Evolutionary conservation across 768 basidiomycete genomes (phyloP).

Genomic region (Psilocybe tampanensis): DNA sequence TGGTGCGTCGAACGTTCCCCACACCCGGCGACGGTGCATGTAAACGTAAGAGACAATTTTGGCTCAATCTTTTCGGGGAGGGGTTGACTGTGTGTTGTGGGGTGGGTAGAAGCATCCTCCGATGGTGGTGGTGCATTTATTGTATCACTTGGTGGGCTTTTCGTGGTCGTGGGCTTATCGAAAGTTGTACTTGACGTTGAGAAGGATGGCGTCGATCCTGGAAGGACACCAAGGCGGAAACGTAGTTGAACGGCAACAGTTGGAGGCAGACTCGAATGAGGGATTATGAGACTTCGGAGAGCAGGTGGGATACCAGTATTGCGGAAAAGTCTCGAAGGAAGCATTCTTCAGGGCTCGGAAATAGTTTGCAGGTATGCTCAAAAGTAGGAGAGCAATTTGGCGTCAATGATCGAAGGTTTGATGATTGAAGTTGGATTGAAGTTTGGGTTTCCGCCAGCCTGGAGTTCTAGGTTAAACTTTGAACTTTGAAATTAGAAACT

Average conservation of each 20-base stretch:
- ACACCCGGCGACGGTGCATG: slow-evolving; percentile 80
- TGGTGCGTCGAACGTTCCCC: slow-evolving; percentile 80
- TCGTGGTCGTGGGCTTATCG: not conserved
- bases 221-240: slow-evolving; percentile 30
- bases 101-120: slow-evolving; percentile 10
- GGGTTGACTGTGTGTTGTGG: slow-evolving; percentile 28
- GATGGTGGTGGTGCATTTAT: slow-evolving; percentile 5
- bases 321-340: slow-evolving; percentile 47
- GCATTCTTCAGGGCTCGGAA: slow-evolving; percentile 31
- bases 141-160: not conserved
- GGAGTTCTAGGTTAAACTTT: too few species aligned
- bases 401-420: too few species aligned
- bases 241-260: slow-evolving; percentile 35
- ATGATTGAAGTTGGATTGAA: too few species aligned
- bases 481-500: too few species aligned
- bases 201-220: slow-evolving; percentile 7
- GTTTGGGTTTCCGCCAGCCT: too few species aligned
- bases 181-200: slow-evolving; percentile 13
- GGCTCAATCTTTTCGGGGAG: slow-evolving; percentile 54
- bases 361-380: too few species aligned
- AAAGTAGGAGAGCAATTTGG: too few species aligned
- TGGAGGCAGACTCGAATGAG: slow-evolving; percentile 36
- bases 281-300: slow-evolving; percentile 41
- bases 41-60: slow-evolving; percentile 77
- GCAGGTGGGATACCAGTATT: slow-evolving; percentile 46